Evolutionary conservation across 1,139 yeast genomes (phyloP).

Genomic region (Saccharomyces hybrid): DNA sequence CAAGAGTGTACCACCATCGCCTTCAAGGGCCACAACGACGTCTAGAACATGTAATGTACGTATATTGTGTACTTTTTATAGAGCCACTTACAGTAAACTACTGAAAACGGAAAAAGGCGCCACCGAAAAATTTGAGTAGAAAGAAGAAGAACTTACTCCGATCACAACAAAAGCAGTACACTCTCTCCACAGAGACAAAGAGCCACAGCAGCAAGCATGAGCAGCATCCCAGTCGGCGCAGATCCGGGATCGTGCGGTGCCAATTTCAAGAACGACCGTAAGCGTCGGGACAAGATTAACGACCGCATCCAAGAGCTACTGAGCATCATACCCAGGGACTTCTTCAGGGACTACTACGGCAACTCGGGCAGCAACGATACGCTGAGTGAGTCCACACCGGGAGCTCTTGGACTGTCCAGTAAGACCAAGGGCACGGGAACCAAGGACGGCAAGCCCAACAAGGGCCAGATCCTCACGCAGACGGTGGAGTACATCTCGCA

Average conservation of each 20-base stretch:
- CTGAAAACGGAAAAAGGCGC: not conserved
- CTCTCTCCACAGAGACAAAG: not conserved
- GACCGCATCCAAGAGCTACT: constrained; percentile 81
- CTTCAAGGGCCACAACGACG: constrained; percentile 54
- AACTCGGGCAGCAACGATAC: constrained; percentile 10
- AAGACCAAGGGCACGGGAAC: constrained; percentile 32
- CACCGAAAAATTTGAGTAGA: not conserved
- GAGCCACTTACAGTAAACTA: not conserved
- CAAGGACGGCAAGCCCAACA: constrained; percentile 85
- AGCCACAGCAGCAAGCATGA: constrained; percentile 3
- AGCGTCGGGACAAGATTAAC: constrained; percentile 81
- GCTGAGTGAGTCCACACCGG: constrained; percentile 61
- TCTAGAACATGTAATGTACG: not conserved
- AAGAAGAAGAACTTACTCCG: not conserved
- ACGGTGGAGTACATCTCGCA: constrained; percentile 76
- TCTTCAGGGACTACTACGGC: constrained; percentile 36
- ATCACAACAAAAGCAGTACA: not conserved
- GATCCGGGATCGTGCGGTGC: not conserved
- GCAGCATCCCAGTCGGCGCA: constrained; percentile 9
- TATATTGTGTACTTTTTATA: not conserved
- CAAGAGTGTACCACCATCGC: constrained; percentile 69
- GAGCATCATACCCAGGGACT: constrained; percentile 56
- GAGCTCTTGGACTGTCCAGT: constrained; percentile 37
- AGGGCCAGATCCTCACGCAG: constrained; percentile 80
- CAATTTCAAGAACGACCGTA: constrained; percentile 26